A percentile compares a stretch with the other conserved stretches of the same genome.
Evolutionary conservation across 78 protist genomes (phyloP).

Genomic region (Neovahlkampfia damariscottae): DNA sequence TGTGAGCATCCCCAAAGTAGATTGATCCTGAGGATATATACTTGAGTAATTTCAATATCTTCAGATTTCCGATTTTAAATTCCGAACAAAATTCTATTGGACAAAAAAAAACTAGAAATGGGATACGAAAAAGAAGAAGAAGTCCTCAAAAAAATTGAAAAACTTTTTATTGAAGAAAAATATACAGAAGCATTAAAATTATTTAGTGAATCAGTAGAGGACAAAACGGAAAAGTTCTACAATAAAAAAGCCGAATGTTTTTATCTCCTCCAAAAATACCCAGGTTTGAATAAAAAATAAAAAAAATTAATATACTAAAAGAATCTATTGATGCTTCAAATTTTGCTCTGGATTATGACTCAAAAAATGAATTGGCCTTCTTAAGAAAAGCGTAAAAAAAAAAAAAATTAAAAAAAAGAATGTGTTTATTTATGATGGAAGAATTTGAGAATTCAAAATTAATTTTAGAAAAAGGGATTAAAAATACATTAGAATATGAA

Average conservation of each 20-base stretch:
- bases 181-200: background rate
- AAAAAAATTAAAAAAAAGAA: background rate
- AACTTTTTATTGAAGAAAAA: background rate
- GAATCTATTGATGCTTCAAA: background rate
- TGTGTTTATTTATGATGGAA: background rate
- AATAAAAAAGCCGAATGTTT: background rate
- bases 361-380: background rate
- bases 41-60: no score
- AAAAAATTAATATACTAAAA: background rate
- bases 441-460: background rate
- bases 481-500: background rate
- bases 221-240: background rate
- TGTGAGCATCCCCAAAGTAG: no score
- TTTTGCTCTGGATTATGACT: background rate
- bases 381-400: constrained; percentile 6
- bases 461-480: background rate
- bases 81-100: no score
- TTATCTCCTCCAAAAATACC: no score
- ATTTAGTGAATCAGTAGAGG: background rate
- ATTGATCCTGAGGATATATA: no score
- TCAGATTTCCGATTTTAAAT: no score
- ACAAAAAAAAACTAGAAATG: no score
- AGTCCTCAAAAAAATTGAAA: background rate
- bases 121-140: background rate
- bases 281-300: background rate